These are phyloP conservation scores for Phytophthora pinifolia DNA, from an alignment of 352 stramenopile species.

Conservation along the genomic window DNA sequence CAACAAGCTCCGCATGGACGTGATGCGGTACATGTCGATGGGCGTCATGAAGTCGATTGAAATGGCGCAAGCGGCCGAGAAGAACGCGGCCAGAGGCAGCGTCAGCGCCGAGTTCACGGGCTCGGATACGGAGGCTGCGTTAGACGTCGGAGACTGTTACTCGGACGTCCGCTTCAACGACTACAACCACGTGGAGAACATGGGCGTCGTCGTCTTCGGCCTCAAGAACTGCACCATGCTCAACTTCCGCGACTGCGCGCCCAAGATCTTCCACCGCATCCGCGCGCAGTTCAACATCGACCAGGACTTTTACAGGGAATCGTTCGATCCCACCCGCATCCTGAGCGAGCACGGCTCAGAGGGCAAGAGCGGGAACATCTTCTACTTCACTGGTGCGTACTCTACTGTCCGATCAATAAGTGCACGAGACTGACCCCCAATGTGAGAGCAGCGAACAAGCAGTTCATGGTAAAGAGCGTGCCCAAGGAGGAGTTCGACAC, in stretches of 20 bases:
- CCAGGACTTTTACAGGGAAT: constrained; percentile 67
- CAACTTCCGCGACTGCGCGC: constrained; percentile 74
- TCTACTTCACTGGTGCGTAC: constrained; percentile 75
- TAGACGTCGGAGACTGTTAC: constrained; percentile 24
- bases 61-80: constrained; percentile 39
- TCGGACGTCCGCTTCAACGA: constrained; percentile 49
- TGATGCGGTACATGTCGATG: constrained; percentile 89
- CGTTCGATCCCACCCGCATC: constrained; percentile 70
- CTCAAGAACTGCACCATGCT: constrained; percentile 54
- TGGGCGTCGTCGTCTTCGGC: constrained; percentile 73
- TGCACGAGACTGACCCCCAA: constrained; percentile 11
- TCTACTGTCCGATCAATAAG: background rate
- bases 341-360: constrained; percentile 80
- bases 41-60: constrained; percentile 78
- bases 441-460: constrained; percentile 59
- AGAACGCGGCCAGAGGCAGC: constrained; percentile 22
- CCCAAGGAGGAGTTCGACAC: constrained; percentile 85
- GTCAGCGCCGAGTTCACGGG: constrained; percentile 21
- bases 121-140: constrained; percentile 20
- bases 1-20: constrained; percentile 78
- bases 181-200: constrained; percentile 71
- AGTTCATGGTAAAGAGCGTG: constrained; percentile 90
- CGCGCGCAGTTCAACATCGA: constrained; percentile 77
- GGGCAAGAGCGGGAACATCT: constrained; percentile 86
- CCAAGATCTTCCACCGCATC: constrained; percentile 79